phyloP scores from a whole-genome alignment of 1,139 yeast species.

The Tardiomyces digboiensis region DNA sequence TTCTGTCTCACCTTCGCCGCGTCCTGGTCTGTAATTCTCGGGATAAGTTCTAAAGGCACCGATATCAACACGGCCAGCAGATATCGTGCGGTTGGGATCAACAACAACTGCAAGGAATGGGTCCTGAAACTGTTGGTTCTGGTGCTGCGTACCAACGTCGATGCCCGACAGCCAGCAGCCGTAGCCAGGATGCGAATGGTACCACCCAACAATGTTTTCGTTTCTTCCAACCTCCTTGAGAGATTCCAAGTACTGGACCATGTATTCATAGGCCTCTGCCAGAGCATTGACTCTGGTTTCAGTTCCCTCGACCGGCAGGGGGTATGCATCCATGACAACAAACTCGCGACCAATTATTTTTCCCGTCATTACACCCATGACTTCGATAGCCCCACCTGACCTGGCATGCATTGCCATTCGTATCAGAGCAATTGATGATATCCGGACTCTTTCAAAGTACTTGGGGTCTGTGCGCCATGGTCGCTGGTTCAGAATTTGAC shows the following conservation, averaged over 20 bases:
- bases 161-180: slow-evolving; percentile 75
- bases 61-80: slow-evolving; percentile 65
- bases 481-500: slow-evolving; percentile 1
- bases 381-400: slow-evolving; percentile 81
- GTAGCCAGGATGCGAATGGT: slow-evolving; percentile 96
- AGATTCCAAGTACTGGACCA: slow-evolving; percentile 72
- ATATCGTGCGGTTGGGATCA: slow-evolving; percentile 66
- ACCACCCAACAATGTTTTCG: slow-evolving; percentile 81
- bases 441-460: slow-evolving; percentile 55
- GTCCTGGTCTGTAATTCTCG: slow-evolving; percentile 27
- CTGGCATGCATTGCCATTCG: slow-evolving; percentile 82
- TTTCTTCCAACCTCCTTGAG: slow-evolving; percentile 43
- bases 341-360: slow-evolving; percentile 49
- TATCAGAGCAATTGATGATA: slow-evolving; percentile 66
- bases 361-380: slow-evolving; percentile 94
- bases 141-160: slow-evolving; percentile 84
- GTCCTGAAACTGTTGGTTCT: slow-evolving; percentile 80
- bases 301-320: slow-evolving; percentile 91
- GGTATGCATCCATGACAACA: slow-evolving; percentile 73
- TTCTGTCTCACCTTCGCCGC: background rate
- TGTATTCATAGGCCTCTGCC: slow-evolving; percentile 88
- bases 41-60: slow-evolving; percentile 89
- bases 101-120: slow-evolving; percentile 86
- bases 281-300: slow-evolving; percentile 95
- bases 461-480: slow-evolving; percentile 27